Percentiles rank a stretch among this genome's conserved stretches.
Conservation (phyloP, 139 green algal species). For the Yamagishiella unicocca region DNA sequence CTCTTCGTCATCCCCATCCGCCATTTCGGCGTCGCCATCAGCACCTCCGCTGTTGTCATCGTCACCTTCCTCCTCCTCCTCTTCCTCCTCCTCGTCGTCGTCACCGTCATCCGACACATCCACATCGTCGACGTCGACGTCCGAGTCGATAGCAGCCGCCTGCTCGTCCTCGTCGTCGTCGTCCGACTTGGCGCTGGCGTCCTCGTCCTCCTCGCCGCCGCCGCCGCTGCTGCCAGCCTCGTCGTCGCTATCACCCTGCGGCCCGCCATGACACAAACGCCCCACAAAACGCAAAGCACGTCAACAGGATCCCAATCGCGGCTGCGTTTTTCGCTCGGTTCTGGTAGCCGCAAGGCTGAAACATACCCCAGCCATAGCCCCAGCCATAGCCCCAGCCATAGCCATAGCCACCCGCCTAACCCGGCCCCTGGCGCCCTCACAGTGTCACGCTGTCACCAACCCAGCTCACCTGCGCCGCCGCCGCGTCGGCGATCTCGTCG, state of each 20-base stretch:
- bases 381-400: background rate
- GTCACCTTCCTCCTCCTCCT: slow-evolving; percentile 44
- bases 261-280: no score
- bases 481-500: slow-evolving; percentile 61
- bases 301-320: no score
- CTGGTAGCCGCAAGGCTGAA: no score
- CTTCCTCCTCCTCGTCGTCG: slow-evolving; percentile 57
- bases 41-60: slow-evolving; percentile 24
- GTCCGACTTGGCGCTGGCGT: no score
- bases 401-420: slow-evolving; percentile 24
- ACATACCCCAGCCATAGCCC: no score
- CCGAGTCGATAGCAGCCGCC: slow-evolving; percentile 6
- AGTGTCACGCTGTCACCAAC: no score
- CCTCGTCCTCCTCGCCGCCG: slow-evolving; percentile 58
- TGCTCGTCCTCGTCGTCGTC: slow-evolving; percentile 47
- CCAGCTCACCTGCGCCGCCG: slow-evolving; percentile 59
- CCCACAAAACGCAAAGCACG: no score
- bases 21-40: no score
- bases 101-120: slow-evolving; percentile 53
- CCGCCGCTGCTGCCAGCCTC: slow-evolving; percentile 59
- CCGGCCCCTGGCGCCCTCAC: no score
- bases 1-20: slow-evolving; percentile 34
- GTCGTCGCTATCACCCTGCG: slow-evolving; percentile 3
- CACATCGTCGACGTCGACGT: slow-evolving; percentile 52
- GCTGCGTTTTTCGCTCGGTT: no score